Evolutionary conservation across 495 filamentous ascomycete genomes (phyloP).

Genomic region (Tirmania nivea): DNA sequence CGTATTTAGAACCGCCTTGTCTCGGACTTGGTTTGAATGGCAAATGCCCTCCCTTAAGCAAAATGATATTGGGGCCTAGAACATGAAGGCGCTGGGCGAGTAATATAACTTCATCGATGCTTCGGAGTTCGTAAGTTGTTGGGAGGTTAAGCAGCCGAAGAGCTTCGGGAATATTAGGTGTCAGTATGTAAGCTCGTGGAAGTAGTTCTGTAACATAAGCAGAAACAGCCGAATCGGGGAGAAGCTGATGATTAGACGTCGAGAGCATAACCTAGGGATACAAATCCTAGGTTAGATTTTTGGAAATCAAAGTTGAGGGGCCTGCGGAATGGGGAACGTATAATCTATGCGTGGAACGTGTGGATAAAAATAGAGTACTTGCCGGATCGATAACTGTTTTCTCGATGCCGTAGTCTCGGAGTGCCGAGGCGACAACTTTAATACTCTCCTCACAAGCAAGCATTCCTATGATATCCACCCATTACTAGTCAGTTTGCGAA

Average conservation of each 20-base stretch:
- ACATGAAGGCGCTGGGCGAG: slow-evolving; percentile 43
- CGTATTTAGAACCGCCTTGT: not conserved
- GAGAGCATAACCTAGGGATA: slow-evolving; percentile 69
- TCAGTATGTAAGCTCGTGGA: slow-evolving; percentile 58
- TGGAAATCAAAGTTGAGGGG: not conserved
- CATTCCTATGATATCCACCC: slow-evolving; percentile 42
- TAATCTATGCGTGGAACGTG: not conserved
- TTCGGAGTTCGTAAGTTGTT: slow-evolving; percentile 27
- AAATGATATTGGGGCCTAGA: slow-evolving; percentile 55
- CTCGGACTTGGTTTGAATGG: slow-evolving; percentile 36
- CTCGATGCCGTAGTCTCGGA: slow-evolving; percentile 38
- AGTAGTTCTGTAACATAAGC: slow-evolving; percentile 44
- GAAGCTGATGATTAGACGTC: slow-evolving; percentile 55
- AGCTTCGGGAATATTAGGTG: slow-evolving; percentile 85
- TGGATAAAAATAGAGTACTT: slow-evolving; percentile 10
- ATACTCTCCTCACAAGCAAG: slow-evolving; percentile 61
- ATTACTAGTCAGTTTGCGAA: not conserved
- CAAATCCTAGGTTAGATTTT: not conserved
- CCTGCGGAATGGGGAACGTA: not conserved
- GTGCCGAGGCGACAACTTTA: slow-evolving; percentile 44
- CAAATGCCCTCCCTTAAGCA: slow-evolving; percentile 85
- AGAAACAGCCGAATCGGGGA: slow-evolving; percentile 46
- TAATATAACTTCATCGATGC: slow-evolving; percentile 35
- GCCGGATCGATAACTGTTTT: slow-evolving; percentile 67
- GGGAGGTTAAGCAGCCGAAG: slow-evolving; percentile 42